These are phyloP conservation scores for Pugionium dolabratum DNA, from an alignment of 345 rosid genomes.

Conservation along the genomic window DNA sequence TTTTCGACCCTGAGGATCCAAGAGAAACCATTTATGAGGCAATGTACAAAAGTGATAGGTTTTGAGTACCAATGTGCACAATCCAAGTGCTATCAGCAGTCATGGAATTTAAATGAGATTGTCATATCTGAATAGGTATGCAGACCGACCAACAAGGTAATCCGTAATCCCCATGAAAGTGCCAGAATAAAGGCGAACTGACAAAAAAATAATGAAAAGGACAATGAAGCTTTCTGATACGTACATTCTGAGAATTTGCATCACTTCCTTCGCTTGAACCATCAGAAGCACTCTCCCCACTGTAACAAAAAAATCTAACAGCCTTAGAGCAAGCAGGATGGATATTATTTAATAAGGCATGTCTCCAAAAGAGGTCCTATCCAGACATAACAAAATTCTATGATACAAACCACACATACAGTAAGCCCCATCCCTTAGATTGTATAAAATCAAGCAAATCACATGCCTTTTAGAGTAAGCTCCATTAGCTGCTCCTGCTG, in stretches of 20 bases:
- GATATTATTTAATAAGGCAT: constrained; percentile 13
- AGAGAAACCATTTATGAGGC: background rate
- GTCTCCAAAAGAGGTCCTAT: constrained; percentile 15
- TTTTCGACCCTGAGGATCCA: background rate
- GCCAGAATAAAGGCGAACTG: background rate
- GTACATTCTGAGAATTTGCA: constrained; percentile 85
- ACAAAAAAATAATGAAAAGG: background rate
- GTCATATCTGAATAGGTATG: background rate
- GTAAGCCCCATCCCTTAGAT: background rate
- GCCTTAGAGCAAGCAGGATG: constrained; percentile 30
- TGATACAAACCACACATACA: background rate
- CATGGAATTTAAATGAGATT: background rate
- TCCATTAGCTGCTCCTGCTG: constrained; percentile 80
- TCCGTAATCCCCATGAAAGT: background rate
- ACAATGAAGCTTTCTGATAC: constrained; percentile 31
- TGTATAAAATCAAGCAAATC: constrained; percentile 21
- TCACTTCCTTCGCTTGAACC: constrained; percentile 99
- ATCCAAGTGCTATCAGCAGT: background rate
- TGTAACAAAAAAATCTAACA: constrained; percentile 37
- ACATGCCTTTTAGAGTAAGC: constrained; percentile 82
- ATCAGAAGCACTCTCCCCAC: constrained; percentile 92
- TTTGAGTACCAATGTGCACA: constrained; percentile 2
- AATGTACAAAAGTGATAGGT: background rate
- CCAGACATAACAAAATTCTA: constrained; percentile 4
- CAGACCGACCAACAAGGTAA: background rate